Evolutionary conservation across 1,139 yeast species (phyloP).

Genomic region (Debaryomycetaceae sp.): DNA sequence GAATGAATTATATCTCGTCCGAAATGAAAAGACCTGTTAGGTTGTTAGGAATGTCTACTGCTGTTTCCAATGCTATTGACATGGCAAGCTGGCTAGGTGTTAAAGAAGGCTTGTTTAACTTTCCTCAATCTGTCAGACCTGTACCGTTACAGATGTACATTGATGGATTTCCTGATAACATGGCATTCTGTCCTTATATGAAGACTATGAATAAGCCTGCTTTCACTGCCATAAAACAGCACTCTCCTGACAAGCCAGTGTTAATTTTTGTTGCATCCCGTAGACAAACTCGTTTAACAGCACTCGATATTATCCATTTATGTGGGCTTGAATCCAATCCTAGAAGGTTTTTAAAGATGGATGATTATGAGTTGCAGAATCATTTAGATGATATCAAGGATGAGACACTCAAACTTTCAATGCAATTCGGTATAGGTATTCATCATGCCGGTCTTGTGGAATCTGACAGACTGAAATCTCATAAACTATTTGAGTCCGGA

Average conservation of each 20-base stretch:
- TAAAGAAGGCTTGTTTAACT: slow-evolving; percentile 83
- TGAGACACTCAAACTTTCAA: slow-evolving; percentile 76
- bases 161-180: slow-evolving; percentile 93
- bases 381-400: slow-evolving; percentile 71
- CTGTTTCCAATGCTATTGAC: slow-evolving; percentile 96
- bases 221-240: slow-evolving; percentile 92
- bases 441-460: slow-evolving; percentile 98
- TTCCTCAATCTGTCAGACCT: slow-evolving; percentile 94
- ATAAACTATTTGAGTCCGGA: slow-evolving; percentile 76
- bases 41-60: slow-evolving; percentile 91
- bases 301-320: slow-evolving; percentile 84
- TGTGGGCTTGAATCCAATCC: slow-evolving; percentile 97
- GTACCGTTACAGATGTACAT: slow-evolving; percentile 97
- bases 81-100: slow-evolving; percentile 98
- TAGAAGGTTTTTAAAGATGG: slow-evolving; percentile 75
- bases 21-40: slow-evolving; percentile 75
- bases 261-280: slow-evolving; percentile 95
- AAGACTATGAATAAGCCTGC: slow-evolving; percentile 98
- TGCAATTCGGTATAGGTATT: slow-evolving; percentile 94
- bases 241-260: slow-evolving; percentile 90
- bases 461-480: slow-evolving; percentile 83
- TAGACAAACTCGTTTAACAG: slow-evolving; percentile 93
- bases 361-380: slow-evolving; percentile 69
- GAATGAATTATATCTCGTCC: slow-evolving; percentile 89
- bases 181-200: slow-evolving; percentile 95